phyloP scores from a whole-genome alignment of 768 basidiomycete species.

The Wakefieldia striispora region DNA sequence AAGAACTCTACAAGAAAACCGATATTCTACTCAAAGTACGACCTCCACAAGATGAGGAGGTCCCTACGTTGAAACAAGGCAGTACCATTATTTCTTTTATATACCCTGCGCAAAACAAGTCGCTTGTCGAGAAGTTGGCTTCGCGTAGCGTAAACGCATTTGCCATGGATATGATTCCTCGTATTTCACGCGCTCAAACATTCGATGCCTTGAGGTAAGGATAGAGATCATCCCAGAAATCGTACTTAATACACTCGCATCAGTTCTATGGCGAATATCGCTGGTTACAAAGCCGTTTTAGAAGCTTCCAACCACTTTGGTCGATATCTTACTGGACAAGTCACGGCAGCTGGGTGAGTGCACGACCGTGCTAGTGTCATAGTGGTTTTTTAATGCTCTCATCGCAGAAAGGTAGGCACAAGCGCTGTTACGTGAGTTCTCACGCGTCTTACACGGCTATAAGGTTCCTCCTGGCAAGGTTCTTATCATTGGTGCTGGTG shows the following conservation, averaged over 20 bases:
- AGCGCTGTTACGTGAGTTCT: not conserved
- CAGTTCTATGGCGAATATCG: conserved; percentile 92
- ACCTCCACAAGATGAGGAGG: conserved; percentile 65
- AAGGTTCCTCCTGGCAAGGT: conserved; percentile 88
- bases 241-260: not conserved
- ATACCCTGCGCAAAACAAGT: conserved; percentile 80
- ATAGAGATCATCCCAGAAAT: conserved; percentile 1
- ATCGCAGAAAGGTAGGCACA: conserved; percentile 41
- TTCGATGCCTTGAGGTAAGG: conserved; percentile 82
- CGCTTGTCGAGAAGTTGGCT: conserved; percentile 68
- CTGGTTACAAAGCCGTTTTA: conserved; percentile 90
- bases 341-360: conserved; percentile 83
- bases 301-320: conserved; percentile 91
- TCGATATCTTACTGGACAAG: conserved; percentile 86
- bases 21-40: conserved; percentile 89
- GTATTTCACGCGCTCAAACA: conserved; percentile 86
- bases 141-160: conserved; percentile 67
- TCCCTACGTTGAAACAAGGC: conserved; percentile 60
- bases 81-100: conserved; percentile 82
- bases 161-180: conserved; percentile 91
- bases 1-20: conserved; percentile 62
- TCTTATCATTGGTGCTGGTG: conserved; percentile 84
- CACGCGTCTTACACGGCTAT: conserved; percentile 15
- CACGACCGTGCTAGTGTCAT: conserved; percentile 2
- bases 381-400: conserved; percentile 3